Conservation (phyloP, 2,329 filamentous ascomycete species). For the Sporothrix humicola region DNA sequence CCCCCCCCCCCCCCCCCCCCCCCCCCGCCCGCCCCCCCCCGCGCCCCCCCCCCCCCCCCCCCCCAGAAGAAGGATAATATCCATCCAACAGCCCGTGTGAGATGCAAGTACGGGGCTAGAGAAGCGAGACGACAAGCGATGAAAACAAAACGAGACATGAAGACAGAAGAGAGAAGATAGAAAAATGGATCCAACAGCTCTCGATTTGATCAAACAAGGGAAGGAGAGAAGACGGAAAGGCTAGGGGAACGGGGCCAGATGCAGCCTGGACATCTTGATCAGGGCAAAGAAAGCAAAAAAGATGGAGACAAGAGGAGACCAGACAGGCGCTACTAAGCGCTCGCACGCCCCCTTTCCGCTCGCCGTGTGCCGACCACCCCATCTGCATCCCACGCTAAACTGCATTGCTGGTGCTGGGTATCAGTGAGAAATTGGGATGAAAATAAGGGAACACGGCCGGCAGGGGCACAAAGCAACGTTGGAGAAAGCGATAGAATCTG, state of each 20-base stretch:
- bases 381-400: slow-evolving; percentile 34
- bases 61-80: no score
- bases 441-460: not conserved
- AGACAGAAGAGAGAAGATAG: not conserved
- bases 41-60: no score
- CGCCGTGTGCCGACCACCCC: slow-evolving; percentile 25
- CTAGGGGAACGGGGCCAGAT: not conserved
- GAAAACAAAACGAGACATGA: not conserved
- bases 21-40: no score
- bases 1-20: no score
- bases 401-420: not conserved
- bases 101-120: not conserved
- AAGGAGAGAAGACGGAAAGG: not conserved
- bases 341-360: slow-evolving; percentile 29
- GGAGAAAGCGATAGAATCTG: not conserved
- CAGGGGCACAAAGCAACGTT: not conserved
- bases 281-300: not conserved
- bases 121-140: not conserved
- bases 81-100: slow-evolving; percentile 15
- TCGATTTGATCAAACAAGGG: slow-evolving; percentile 1
- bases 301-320: not conserved
- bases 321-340: slow-evolving; percentile 33
- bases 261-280: not conserved
- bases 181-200: not conserved
- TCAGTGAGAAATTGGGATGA: slow-evolving; percentile 31